These are phyloP conservation scores for Quercus gilva DNA, from an alignment of 306 rosid genomes.

Conservation along the genomic window DNA sequence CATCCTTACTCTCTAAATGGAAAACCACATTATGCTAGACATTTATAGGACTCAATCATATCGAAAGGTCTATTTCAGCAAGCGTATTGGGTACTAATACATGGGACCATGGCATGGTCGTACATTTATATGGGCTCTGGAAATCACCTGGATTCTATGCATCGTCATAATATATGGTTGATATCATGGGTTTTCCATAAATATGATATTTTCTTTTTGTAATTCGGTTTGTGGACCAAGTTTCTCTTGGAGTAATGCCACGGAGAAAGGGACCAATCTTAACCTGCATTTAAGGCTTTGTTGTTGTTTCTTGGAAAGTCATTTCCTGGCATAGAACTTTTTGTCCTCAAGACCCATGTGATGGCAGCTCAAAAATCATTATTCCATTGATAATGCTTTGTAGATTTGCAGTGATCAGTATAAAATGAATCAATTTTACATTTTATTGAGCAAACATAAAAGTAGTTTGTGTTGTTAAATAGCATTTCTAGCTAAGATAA, in stretches of 20 bases:
- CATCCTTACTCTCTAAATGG: slow-evolving; percentile 13
- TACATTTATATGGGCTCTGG: background rate
- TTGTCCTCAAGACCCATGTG: slow-evolving; percentile 36
- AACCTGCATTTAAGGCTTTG: slow-evolving; percentile 23
- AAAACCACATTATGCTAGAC: background rate
- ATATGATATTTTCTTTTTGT: slow-evolving; percentile 5
- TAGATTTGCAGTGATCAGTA: too few species aligned
- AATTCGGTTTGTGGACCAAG: slow-evolving; percentile 22
- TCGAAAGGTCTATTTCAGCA: slow-evolving; percentile 17
- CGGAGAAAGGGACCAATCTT: slow-evolving; percentile 40
- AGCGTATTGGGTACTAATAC: slow-evolving; percentile 7
- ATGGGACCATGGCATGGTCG: slow-evolving; percentile 13
- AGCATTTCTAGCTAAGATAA: too few species aligned
- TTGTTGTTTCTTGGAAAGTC: slow-evolving; percentile 30
- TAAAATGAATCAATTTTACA: too few species aligned
- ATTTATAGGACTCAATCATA: background rate
- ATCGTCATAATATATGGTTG: slow-evolving; percentile 19
- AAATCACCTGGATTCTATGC: background rate
- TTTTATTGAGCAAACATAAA: too few species aligned
- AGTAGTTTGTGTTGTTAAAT: too few species aligned
- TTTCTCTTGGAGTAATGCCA: slow-evolving; percentile 24
- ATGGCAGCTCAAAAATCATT: background rate
- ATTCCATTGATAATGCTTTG: too few species aligned
- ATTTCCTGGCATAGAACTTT: slow-evolving; percentile 19
- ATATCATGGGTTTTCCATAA: slow-evolving; percentile 25